Evolutionary conservation across 257 asterid species (phyloP), one percentile per base, ranked within the genome.

Genomic region (Lycium ferocissimum): DNA sequence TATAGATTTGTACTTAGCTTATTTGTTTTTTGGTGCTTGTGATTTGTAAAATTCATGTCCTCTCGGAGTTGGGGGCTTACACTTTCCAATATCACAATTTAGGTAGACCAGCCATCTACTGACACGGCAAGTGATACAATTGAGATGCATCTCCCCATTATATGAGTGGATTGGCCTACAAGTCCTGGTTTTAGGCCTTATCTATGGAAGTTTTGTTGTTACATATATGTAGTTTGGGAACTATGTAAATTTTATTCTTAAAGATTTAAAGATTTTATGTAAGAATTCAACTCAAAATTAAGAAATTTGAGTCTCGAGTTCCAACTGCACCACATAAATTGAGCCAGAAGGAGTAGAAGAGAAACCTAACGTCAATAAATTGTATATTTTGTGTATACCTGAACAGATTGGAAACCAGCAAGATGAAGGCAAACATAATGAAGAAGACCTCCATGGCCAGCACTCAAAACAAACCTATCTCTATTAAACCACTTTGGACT

Each of bases 371-470:
- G 37, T 14, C 1, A 37, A 54, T 54, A 2, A 20, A 80, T 79
- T 61, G 5, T 15, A 17, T 67, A 79, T 81, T 56, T 79, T 61
- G 5, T 15, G n/a, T 67, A 79, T 81, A 92, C 95, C 93, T 91
- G 90, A 89, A 92, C 90, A 33, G 95, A 88, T 6, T 87, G 86
- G 53, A 86, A 92, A 4, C 91, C 91, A 83, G 94, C 94, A 84
- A 92, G 88, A 87, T 91, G 95, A 85, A 92, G 95, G 84, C 91
- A 89, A 83, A 90, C 92, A 86, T 92, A 92, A 83, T 91, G 95
- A 72, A 92, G 93, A 90, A 92, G 76, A 54, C 92, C 84, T 1
- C 91, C 95, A 86, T 92, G 95, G 3, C 95, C 95, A 1, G 94
- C 94, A 67, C 93, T 89, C 81, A 92, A 70, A 35, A 92, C 94